A percentile compares a stretch with the other conserved stretches of the same genome.
phyloP scores from a whole-genome alignment of 495 filamentous ascomycete species.

The Penicillium taxi region DNA sequence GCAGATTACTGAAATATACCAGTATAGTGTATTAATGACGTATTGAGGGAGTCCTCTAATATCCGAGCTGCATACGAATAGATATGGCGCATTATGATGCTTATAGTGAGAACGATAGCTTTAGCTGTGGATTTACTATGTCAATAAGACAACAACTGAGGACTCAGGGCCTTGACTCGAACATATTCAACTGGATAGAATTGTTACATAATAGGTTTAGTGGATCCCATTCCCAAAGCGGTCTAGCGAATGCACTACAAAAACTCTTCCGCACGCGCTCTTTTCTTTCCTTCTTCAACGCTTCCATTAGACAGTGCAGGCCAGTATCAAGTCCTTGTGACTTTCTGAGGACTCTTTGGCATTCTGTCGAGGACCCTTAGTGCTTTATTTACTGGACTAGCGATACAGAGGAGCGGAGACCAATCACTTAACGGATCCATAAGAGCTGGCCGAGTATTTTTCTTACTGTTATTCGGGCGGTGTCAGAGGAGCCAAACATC shows the following conservation, averaged over 20 bases:
- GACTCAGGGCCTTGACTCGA: too few relatives aligned
- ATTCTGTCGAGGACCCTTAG: slow-evolving; percentile 57
- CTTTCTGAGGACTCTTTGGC: slow-evolving; percentile 48
- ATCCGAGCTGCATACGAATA: too few relatives aligned
- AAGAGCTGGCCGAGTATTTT: slow-evolving; percentile 83
- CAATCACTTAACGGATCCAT: slow-evolving; percentile 59
- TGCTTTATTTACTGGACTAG: slow-evolving; percentile 62
- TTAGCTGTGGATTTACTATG: too few relatives aligned
- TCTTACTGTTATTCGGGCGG: slow-evolving; percentile 65
- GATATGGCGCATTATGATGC: too few relatives aligned
- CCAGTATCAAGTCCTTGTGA: slow-evolving; percentile 48
- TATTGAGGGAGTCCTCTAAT: too few relatives aligned
- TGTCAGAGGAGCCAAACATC: slow-evolving; percentile 84
- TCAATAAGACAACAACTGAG: too few relatives aligned
- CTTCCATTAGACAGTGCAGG: slow-evolving; percentile 84
- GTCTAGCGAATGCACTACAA: slow-evolving; percentile 26
- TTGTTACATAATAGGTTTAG: neutral
- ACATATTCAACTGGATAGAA: neutral
- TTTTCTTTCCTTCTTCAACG: slow-evolving; percentile 50
- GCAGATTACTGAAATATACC: too few relatives aligned
- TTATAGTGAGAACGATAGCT: too few relatives aligned
- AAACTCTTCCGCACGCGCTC: slow-evolving; percentile 22
- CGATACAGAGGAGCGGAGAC: slow-evolving; percentile 82
- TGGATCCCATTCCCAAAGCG: slow-evolving; percentile 12
- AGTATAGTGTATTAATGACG: too few relatives aligned